phyloP scores from a whole-genome alignment of 768 basidiomycete genomes.

The Rickenella mellea region DNA sequence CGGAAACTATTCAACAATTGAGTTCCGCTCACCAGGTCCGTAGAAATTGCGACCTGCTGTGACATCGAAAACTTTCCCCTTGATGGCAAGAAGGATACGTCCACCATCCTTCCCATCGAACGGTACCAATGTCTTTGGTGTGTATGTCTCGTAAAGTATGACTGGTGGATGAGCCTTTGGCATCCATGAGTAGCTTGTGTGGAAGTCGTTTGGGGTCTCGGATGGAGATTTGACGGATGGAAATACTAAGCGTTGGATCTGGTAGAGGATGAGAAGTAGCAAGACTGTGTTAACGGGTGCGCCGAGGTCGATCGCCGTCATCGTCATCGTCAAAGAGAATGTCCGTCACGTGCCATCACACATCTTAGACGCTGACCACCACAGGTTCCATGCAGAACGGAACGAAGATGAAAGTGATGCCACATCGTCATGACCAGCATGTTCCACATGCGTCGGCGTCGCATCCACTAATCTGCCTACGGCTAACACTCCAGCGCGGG shows the following conservation, averaged over 20 bases:
- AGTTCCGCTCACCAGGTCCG: slow-evolving; percentile 66
- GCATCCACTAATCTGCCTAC: too few relatives aligned
- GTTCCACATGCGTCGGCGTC: too few relatives aligned
- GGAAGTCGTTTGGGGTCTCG: slow-evolving; percentile 58
- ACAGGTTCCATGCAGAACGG: too few relatives aligned
- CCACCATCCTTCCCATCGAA: slow-evolving; percentile 58
- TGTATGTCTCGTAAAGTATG: slow-evolving; percentile 69
- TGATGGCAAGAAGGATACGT: slow-evolving; percentile 80
- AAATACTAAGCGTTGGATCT: slow-evolving; percentile 63
- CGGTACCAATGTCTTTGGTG: slow-evolving; percentile 61
- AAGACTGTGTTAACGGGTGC: slow-evolving; percentile 75
- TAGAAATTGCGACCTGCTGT: slow-evolving; percentile 86
- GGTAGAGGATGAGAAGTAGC: slow-evolving; percentile 70
- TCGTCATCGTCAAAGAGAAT: too few relatives aligned
- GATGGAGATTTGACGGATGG: slow-evolving; percentile 48
- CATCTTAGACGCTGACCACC: too few relatives aligned
- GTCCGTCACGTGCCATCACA: too few relatives aligned
- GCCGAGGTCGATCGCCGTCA: slow-evolving; percentile 45
- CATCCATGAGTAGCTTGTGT: slow-evolving; percentile 85
- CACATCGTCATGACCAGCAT: too few relatives aligned
- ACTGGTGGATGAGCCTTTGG: slow-evolving; percentile 75
- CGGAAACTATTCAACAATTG: not conserved
- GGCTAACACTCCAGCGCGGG: too few relatives aligned
- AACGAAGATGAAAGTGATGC: too few relatives aligned
- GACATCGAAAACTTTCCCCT: slow-evolving; percentile 88